Percentiles rank a stretch among this genome's conserved stretches.
Evolutionary conservation across 768 basidiomycete genomes (phyloP).

Genomic region (Fistulinella prunicolor): DNA sequence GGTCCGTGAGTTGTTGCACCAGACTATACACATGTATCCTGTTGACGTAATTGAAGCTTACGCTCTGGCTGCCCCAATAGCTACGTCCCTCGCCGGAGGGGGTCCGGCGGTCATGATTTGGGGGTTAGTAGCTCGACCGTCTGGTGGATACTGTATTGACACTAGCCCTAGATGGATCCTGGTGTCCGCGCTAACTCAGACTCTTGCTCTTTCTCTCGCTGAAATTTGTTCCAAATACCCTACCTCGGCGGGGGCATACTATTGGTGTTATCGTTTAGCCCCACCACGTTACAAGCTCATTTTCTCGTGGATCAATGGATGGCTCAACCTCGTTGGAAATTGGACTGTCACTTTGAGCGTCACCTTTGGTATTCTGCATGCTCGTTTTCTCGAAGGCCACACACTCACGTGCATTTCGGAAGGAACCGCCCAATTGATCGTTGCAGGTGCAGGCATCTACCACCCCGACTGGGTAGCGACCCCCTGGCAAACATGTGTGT

Average conservation of each 20-base stretch:
- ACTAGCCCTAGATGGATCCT: slow-evolving; percentile 42
- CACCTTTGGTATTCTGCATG: slow-evolving; percentile 44
- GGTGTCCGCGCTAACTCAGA: slow-evolving; percentile 46
- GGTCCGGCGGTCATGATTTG: slow-evolving; percentile 57
- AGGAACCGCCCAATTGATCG: slow-evolving; percentile 58
- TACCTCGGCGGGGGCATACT: slow-evolving; percentile 60
- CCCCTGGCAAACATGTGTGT: slow-evolving; percentile 58
- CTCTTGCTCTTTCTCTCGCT: slow-evolving; percentile 51
- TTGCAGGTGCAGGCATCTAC: slow-evolving; percentile 58
- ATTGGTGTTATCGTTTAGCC: slow-evolving; percentile 63
- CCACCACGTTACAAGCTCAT: slow-evolving; percentile 50
- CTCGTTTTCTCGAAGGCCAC: background rate
- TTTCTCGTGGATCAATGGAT: slow-evolving; percentile 65
- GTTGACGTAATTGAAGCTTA: slow-evolving; percentile 40
- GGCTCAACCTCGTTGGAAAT: slow-evolving; percentile 65
- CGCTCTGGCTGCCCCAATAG: slow-evolving; percentile 54
- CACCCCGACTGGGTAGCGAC: slow-evolving; percentile 56
- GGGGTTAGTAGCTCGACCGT: slow-evolving; percentile 38
- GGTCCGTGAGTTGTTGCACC: slow-evolving; percentile 47
- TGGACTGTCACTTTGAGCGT: slow-evolving; percentile 69
- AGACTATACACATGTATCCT: background rate
- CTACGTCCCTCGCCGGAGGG: slow-evolving; percentile 52
- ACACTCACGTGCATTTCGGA: slow-evolving; percentile 2
- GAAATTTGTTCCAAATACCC: slow-evolving; percentile 62
- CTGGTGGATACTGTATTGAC: background rate